Conservation (phyloP, 495 filamentous ascomycete genomes). For the Tuber borchii region DNA sequence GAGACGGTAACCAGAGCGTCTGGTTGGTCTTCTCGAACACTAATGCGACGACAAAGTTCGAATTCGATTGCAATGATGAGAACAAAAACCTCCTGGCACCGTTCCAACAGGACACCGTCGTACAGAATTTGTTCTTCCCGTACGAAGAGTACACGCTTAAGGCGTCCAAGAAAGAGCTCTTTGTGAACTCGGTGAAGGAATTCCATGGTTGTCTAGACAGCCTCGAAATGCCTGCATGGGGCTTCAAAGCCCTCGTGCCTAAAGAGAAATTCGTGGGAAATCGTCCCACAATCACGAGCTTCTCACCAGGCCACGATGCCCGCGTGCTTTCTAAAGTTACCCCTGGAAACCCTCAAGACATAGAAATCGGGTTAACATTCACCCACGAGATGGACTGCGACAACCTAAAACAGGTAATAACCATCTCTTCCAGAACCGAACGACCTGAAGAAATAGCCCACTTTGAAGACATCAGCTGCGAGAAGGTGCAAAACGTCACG, state of each 20-base stretch:
- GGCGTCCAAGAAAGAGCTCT: constrained; percentile 44
- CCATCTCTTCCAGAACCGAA: constrained; percentile 53
- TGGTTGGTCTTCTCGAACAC: constrained; percentile 66
- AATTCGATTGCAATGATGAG: constrained; percentile 54
- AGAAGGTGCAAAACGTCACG: background rate
- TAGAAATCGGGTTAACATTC: constrained; percentile 55
- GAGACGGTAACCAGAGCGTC: constrained; percentile 50
- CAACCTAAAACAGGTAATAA: constrained; percentile 49
- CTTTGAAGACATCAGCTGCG: background rate
- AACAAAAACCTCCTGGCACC: constrained; percentile 53
- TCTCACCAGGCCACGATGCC: constrained; percentile 59
- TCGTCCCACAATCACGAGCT: constrained; percentile 61
- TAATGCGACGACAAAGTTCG: constrained; percentile 52
- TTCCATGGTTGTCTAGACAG: constrained; percentile 55
- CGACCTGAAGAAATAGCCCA: background rate
- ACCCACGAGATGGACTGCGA: constrained; percentile 60
- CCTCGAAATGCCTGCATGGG: constrained; percentile 53
- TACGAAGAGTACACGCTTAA: constrained; percentile 53
- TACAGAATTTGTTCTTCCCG: constrained; percentile 63
- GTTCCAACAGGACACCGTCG: constrained; percentile 52
- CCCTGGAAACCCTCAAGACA: constrained; percentile 46
- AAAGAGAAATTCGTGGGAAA: constrained; percentile 49
- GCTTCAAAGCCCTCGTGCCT: constrained; percentile 60
- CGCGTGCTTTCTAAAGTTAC: constrained; percentile 51
- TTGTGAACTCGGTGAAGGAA: constrained; percentile 46